Evolutionary conservation across 371 early-diverging fungal genomes (phyloP).

Genomic region (Apophysomyces sp.): DNA sequence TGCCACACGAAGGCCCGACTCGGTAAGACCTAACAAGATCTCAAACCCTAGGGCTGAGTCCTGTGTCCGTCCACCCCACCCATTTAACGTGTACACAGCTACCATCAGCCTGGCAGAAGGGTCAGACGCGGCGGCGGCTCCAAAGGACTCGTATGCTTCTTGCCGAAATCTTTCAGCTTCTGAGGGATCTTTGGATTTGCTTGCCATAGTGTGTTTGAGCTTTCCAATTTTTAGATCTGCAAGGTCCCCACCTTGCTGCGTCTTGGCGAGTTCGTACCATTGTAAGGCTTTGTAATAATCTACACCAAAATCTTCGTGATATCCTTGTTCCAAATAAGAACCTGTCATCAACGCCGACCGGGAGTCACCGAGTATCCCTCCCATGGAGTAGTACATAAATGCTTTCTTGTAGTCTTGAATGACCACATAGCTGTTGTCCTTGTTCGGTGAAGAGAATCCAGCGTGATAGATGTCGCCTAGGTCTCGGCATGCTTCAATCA

Average conservation of each 20-base stretch:
- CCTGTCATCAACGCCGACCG: conserved; percentile 14
- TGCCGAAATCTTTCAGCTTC: conserved; percentile 2
- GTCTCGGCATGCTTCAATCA: not conserved
- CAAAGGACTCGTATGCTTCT: conserved; percentile 16
- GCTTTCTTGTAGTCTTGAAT: conserved; percentile 13
- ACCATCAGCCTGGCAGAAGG: conserved; percentile 21
- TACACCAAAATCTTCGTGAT: not conserved
- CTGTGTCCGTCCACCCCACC: conserved; percentile 14
- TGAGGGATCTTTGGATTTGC: not conserved
- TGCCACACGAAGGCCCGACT: conserved; percentile 10
- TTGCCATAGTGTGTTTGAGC: conserved; percentile 15
- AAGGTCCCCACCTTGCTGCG: conserved; percentile 8
- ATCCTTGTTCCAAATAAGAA: conserved; percentile 16
- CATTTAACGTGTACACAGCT: conserved; percentile 21
- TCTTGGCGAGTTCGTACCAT: conserved; percentile 13
- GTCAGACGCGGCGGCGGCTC: conserved; percentile 1
- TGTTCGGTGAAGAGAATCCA: not conserved
- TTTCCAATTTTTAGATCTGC: conserved; percentile 22
- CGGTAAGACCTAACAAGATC: conserved; percentile 8
- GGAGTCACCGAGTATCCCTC: conserved; percentile 8
- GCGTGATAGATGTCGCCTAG: not conserved
- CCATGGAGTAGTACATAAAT: conserved; percentile 15
- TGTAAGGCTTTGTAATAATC: conserved; percentile 9
- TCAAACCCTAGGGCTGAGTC: conserved; percentile 10
- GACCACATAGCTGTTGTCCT: not conserved